Conservation (phyloP, 176 grass and related monocot species). For the Carex littledalei region DNA sequence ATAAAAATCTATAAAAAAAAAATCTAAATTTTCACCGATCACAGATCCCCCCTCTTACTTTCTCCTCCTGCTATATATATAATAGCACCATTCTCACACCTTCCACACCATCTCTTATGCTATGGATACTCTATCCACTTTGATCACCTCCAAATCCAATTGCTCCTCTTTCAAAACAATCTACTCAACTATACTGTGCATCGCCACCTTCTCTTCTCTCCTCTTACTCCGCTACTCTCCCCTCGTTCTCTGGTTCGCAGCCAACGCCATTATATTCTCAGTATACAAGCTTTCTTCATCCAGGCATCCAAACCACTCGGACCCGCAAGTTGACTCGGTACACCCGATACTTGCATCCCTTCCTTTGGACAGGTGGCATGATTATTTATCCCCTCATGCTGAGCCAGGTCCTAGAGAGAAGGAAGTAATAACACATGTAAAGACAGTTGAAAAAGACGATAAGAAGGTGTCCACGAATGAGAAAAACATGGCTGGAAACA, state of each 20-base stretch:
- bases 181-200: background rate
- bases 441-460: background rate
- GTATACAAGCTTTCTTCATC: slow-evolving; percentile 37
- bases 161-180: slow-evolving; percentile 11
- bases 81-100: background rate
- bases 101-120: background rate
- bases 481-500: slow-evolving; percentile 26
- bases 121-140: slow-evolving; percentile 26
- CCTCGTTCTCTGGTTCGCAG: slow-evolving; percentile 30
- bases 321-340: background rate
- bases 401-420: slow-evolving; percentile 1
- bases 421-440: background rate
- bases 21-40: background rate
- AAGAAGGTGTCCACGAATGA: slow-evolving; percentile 29
- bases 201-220: slow-evolving; percentile 16
- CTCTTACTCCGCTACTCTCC: background rate
- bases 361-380: background rate
- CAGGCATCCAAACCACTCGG: background rate
- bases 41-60: background rate
- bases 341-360: background rate
- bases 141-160: background rate
- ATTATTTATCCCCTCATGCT: background rate
- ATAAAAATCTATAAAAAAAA: no score
- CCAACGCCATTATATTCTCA: slow-evolving; percentile 39
- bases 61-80: background rate